These are phyloP conservation scores for Ceratocystis diversiconidia DNA, from an alignment of 2,329 filamentous ascomycete species.

Conservation along the genomic window DNA sequence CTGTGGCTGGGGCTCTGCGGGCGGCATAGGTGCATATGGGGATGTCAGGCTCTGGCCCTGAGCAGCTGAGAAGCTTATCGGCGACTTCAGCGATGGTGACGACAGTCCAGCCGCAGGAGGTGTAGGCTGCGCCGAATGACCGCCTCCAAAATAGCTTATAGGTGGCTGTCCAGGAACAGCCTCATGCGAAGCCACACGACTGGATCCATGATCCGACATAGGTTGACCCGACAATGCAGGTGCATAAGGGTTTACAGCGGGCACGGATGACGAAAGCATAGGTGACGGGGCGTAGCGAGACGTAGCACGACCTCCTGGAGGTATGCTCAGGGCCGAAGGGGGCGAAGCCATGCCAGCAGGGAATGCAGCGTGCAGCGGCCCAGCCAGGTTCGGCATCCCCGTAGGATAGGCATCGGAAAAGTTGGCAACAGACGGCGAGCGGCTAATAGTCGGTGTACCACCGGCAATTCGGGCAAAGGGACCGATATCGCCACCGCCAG, in stretches of 20 bases:
- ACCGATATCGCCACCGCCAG: slow-evolving; percentile 47
- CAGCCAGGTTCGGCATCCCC: slow-evolving; percentile 25
- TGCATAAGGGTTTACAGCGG: slow-evolving; percentile 22
- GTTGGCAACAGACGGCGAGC: slow-evolving; percentile 53
- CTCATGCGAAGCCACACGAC: slow-evolving; percentile 10
- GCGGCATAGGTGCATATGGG: not conserved
- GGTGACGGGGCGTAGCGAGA: slow-evolving; percentile 38
- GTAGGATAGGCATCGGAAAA: slow-evolving; percentile 57
- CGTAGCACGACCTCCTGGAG: slow-evolving; percentile 21
- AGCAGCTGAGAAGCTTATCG: slow-evolving; percentile 4
- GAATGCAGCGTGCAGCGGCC: slow-evolving; percentile 23
- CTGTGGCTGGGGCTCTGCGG: slow-evolving; percentile 22
- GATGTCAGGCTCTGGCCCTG: slow-evolving; percentile 9
- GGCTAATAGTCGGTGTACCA: slow-evolving; percentile 61
- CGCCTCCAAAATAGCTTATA: not conserved
- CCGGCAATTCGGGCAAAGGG: slow-evolving; percentile 72
- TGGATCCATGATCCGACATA: slow-evolving; percentile 10
- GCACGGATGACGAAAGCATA: slow-evolving; percentile 21
- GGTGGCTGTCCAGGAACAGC: not conserved
- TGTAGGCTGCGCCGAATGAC: not conserved
- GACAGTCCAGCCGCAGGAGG: not conserved
- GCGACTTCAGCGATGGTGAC: slow-evolving; percentile 14
- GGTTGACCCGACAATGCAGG: slow-evolving; percentile 12
- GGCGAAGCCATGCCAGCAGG: slow-evolving; percentile 24
- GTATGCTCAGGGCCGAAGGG: slow-evolving; percentile 20